Conservation (phyloP, 768 basidiomycete genomes). For the Serendipita sp. region DNA sequence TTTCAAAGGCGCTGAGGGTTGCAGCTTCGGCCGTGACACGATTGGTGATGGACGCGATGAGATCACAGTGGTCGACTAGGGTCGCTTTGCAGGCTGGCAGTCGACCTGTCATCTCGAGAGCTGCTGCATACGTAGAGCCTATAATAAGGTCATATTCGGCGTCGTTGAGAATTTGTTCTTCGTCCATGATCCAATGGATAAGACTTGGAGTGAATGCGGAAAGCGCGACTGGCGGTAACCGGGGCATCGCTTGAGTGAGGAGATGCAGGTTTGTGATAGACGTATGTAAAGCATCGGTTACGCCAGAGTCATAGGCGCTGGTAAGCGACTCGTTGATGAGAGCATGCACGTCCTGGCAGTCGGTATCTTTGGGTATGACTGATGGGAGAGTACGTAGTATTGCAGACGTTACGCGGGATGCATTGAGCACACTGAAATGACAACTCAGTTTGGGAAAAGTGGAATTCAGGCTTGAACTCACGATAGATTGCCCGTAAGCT, state of each 20-base stretch:
- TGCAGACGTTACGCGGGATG: not conserved
- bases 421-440: not conserved
- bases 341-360: not conserved
- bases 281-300: not conserved
- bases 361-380: not conserved
- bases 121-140: not conserved
- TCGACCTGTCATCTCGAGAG: not conserved
- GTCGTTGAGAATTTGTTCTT: not conserved
- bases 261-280: not conserved
- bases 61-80: not conserved
- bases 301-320: not conserved
- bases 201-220: not conserved
- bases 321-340: not conserved
- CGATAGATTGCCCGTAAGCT: not conserved
- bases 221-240: not conserved
- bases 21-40: not conserved
- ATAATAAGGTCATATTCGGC: not conserved
- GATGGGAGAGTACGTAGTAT: not conserved
- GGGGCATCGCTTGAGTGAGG: not conserved
- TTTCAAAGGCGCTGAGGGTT: not conserved
- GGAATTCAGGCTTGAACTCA: not conserved
- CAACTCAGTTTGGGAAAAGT: not conserved
- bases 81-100: not conserved
- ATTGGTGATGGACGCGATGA: not conserved
- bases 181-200: not conserved